phyloP scores from a whole-genome alignment of 2,329 filamentous ascomycete species.

The Gaeumannomyces sp. region DNA sequence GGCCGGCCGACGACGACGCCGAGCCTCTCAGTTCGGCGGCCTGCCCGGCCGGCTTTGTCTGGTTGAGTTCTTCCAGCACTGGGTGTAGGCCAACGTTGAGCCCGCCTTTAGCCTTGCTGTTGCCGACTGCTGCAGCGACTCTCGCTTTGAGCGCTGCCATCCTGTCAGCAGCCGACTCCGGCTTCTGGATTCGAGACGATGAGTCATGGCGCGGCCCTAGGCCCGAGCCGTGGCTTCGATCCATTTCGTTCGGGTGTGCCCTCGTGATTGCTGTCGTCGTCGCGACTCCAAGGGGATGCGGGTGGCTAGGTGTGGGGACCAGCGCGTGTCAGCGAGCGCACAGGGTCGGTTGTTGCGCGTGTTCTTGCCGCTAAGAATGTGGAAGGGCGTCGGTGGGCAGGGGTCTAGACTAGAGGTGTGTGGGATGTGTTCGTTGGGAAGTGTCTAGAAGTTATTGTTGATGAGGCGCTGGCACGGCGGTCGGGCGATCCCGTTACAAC shows the following conservation, averaged over 20 bases:
- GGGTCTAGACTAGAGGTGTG: too few relatives aligned
- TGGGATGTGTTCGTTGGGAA: too few relatives aligned
- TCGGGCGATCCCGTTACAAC: too few relatives aligned
- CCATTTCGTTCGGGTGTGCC: conserved; percentile 23
- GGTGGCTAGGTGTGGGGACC: background rate
- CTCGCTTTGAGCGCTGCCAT: conserved; percentile 74
- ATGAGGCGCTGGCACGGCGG: too few relatives aligned
- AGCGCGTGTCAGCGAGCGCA: background rate
- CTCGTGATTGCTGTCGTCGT: background rate
- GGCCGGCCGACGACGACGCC: background rate
- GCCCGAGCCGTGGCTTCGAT: conserved; percentile 43
- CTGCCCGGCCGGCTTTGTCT: background rate
- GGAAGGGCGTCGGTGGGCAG: background rate
- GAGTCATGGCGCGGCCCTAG: conserved; percentile 52
- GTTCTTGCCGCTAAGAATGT: background rate
- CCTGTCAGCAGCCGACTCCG: conserved; percentile 54
- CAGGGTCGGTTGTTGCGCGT: background rate
- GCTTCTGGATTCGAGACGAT: conserved; percentile 47
- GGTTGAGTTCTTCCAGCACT: conserved; percentile 52
- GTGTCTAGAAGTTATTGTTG: too few relatives aligned
- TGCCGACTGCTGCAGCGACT: conserved; percentile 67
- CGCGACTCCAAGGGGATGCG: background rate
- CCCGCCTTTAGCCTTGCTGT: conserved; percentile 56
- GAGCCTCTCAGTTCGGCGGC: background rate
- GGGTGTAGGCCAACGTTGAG: conserved; percentile 73